Conservation (phyloP, 2,329 filamentous ascomycete species). For the Fonsecaea pugnacius region DNA sequence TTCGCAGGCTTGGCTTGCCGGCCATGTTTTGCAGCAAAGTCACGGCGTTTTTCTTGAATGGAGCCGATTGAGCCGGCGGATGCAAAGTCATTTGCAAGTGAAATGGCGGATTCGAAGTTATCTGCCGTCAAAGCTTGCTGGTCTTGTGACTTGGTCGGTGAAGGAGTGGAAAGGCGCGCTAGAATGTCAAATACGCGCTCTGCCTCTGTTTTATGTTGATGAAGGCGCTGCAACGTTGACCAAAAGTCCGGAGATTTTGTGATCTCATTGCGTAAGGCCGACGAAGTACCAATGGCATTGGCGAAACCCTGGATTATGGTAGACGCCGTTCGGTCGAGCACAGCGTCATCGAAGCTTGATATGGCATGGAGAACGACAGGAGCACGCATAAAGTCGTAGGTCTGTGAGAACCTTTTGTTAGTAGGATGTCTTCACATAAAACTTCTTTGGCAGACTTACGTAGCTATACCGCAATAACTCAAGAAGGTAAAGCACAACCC, state of each 20-base stretch:
- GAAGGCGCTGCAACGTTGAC: slow-evolving; percentile 80
- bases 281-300: slow-evolving; percentile 76
- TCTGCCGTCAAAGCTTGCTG: slow-evolving; percentile 86
- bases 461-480: slow-evolving; percentile 81
- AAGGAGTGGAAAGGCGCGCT: slow-evolving; percentile 69
- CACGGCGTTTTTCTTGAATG: slow-evolving; percentile 36
- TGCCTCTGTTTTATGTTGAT: slow-evolving; percentile 70
- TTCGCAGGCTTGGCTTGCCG: slow-evolving; percentile 34
- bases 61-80: slow-evolving; percentile 70
- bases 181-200: slow-evolving; percentile 84
- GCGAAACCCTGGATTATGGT: slow-evolving; percentile 78
- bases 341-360: slow-evolving; percentile 79
- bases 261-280: slow-evolving; percentile 83
- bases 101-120: slow-evolving; percentile 89
- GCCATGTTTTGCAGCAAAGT: slow-evolving; percentile 36
- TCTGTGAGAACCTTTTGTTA: slow-evolving; percentile 55
- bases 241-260: slow-evolving; percentile 98
- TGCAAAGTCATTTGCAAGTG: slow-evolving; percentile 86
- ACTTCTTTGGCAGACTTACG: slow-evolving; percentile 57
- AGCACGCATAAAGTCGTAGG: slow-evolving; percentile 87
- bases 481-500: slow-evolving; percentile 85
- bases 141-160: slow-evolving; percentile 44
- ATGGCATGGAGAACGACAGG: slow-evolving; percentile 91
- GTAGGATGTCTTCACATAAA: slow-evolving; percentile 2
- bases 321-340: slow-evolving; percentile 74